Evolutionary conservation across 2,329 filamentous ascomycete genomes (phyloP).

Genomic region (Penicillium sp.): DNA sequence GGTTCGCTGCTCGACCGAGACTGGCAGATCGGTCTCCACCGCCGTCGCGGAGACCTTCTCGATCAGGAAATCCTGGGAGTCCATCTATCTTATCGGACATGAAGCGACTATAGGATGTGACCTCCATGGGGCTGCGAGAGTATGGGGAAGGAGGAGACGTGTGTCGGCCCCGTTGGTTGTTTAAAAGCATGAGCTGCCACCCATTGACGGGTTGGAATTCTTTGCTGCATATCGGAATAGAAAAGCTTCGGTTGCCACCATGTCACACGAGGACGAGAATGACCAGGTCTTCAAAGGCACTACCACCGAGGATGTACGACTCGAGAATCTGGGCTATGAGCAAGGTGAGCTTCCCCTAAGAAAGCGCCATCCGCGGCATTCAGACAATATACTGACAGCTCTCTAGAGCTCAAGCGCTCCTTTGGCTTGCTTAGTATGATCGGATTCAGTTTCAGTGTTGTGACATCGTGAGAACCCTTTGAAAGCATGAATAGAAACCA

Average conservation of each 20-base stretch:
- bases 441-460: conserved; percentile 63
- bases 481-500: neutral
- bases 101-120: conserved; percentile 1
- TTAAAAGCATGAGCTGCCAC: conserved; percentile 7
- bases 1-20: conserved; percentile 7
- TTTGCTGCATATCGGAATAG: neutral
- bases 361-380: no score
- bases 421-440: conserved; percentile 63
- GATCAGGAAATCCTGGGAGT: conserved; percentile 23
- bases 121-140: conserved; percentile 16
- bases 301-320: conserved; percentile 38
- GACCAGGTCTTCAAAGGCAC: conserved; percentile 26
- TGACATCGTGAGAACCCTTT: conserved; percentile 51
- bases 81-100: conserved; percentile 31
- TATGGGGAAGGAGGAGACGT: conserved; percentile 9
- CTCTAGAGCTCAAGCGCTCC: conserved; percentile 59
- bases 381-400: neutral
- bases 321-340: conserved; percentile 46
- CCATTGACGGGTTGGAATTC: neutral
- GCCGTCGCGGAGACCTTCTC: conserved; percentile 33
- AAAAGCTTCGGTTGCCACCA: conserved; percentile 6
- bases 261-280: conserved; percentile 32
- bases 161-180: neutral
- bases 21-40: conserved; percentile 18
- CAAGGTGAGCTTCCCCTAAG: conserved; percentile 39